phyloP scores from a whole-genome alignment of 148 eudicot species.

The Simmondsia chinensis region DNA sequence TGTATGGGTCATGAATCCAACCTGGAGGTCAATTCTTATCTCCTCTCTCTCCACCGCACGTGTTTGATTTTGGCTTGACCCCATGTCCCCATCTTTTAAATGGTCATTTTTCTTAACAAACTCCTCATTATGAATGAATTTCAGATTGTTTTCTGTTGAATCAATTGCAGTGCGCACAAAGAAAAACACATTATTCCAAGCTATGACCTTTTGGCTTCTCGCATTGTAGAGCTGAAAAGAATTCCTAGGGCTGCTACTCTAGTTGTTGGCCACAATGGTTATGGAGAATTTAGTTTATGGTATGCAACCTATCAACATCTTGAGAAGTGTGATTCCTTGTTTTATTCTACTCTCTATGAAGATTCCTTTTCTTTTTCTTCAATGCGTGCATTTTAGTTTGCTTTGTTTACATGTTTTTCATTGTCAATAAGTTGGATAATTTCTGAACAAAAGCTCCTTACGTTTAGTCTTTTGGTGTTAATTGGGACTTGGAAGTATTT shows the following conservation, averaged over 20 bases:
- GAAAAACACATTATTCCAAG: conserved; percentile 55
- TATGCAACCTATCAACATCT: conserved; percentile 24
- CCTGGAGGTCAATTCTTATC: conserved; percentile 64
- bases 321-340: background rate
- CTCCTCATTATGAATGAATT: background rate
- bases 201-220: conserved; percentile 55
- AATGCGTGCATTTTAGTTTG: background rate
- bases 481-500: too few species aligned
- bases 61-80: background rate
- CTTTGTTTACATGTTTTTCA: background rate
- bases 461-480: too few species aligned
- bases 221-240: conserved; percentile 63
- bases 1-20: conserved; percentile 83
- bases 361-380: too few species aligned
- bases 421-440: background rate
- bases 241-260: conserved; percentile 48
- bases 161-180: conserved; percentile 38
- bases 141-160: conserved; percentile 1
- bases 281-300: conserved; percentile 85
- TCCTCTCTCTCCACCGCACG: background rate
- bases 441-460: too few species aligned
- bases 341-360: too few species aligned
- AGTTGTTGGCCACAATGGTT: conserved; percentile 83
- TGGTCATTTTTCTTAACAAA: too few species aligned
- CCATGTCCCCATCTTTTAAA: too few species aligned